Evolutionary conservation across 2,329 filamentous ascomycete species (phyloP).

Genomic region (Alternaria metachromatica): DNA sequence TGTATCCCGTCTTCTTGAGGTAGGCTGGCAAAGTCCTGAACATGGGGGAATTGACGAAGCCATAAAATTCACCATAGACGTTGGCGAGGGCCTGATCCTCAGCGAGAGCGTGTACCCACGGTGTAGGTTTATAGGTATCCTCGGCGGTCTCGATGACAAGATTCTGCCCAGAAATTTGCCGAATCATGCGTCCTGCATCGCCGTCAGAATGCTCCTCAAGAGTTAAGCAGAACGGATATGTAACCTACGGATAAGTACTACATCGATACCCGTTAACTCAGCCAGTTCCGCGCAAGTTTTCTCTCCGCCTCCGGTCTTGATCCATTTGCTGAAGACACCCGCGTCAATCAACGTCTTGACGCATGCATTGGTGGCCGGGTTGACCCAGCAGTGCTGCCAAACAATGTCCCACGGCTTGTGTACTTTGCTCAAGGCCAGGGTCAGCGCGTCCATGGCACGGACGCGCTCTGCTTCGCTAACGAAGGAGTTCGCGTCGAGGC

Average conservation of each 20-base stretch:
- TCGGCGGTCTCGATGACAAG: slow-evolving; percentile 1
- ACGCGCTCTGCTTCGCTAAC: slow-evolving; percentile 7
- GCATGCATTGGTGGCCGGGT: slow-evolving; percentile 9
- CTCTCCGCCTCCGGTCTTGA: slow-evolving; percentile 2
- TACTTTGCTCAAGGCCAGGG: slow-evolving; percentile 6
- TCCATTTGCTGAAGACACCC: slow-evolving; percentile 10
- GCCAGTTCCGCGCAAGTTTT: slow-evolving; percentile 6
- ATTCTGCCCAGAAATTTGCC: not conserved
- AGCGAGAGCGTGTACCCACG: slow-evolving; percentile 4
- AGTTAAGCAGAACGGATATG: not conserved
- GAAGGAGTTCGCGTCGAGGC: slow-evolving; percentile 6
- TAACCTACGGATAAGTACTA: not conserved
- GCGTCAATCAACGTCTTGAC: slow-evolving; percentile 9
- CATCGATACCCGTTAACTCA: not conserved
- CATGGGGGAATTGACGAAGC: slow-evolving; percentile 10
- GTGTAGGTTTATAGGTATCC: slow-evolving; percentile 8
- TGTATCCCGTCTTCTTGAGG: slow-evolving; percentile 8
- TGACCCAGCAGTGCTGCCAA: slow-evolving; percentile 9
- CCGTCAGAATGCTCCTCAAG: not conserved
- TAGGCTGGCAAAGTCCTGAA: slow-evolving; percentile 7
- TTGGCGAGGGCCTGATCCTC: slow-evolving; percentile 9
- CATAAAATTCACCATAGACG: slow-evolving; percentile 7
- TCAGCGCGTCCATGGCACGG: slow-evolving; percentile 5
- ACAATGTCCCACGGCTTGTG: slow-evolving; percentile 9
- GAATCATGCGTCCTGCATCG: not conserved